A percentile compares a stretch with the other conserved stretches of the same genome.
These are phyloP conservation scores for Penicillium corylophilum DNA, from an alignment of 2,329 filamentous ascomycete species.

Conservation along the genomic window DNA sequence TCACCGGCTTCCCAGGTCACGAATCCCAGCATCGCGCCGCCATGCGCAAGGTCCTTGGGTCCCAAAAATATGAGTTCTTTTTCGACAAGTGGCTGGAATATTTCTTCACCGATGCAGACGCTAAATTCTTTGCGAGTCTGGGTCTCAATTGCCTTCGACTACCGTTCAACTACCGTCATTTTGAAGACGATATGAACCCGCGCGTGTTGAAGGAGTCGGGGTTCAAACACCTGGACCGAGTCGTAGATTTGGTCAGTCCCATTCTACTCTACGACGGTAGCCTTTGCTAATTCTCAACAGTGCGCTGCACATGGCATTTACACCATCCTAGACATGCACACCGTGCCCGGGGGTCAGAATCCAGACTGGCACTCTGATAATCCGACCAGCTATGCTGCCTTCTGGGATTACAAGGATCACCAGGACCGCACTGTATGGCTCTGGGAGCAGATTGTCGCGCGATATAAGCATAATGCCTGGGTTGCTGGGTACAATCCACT, in stretches of 20 bases:
- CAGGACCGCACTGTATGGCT: conserved; percentile 53
- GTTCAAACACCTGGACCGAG: conserved; percentile 50
- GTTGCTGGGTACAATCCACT: conserved; percentile 56
- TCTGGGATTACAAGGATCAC: conserved; percentile 54
- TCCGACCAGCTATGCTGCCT: conserved; percentile 45
- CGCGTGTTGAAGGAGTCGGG: conserved; percentile 46
- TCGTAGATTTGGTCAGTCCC: conserved; percentile 41
- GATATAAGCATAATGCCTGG: conserved; percentile 48
- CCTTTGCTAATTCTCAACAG: conserved; percentile 8
- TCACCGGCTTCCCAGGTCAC: conserved; percentile 61
- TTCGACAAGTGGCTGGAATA: conserved; percentile 58
- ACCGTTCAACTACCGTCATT: conserved; percentile 61
- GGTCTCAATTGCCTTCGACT: conserved; percentile 60
- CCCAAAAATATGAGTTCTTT: conserved; percentile 60
- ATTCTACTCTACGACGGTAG: not conserved
- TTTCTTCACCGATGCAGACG: conserved; percentile 60
- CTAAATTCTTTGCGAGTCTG: conserved; percentile 56
- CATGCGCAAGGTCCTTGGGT: conserved; percentile 54
- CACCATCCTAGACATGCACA: conserved; percentile 53
- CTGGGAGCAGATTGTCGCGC: conserved; percentile 49
- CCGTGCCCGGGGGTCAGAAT: conserved; percentile 52
- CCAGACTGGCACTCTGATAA: conserved; percentile 54
- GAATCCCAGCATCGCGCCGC: conserved; percentile 57
- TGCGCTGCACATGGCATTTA: conserved; percentile 51
- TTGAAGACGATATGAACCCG: conserved; percentile 51